Evolutionary conservation across 192 early-diverging fungal genomes (phyloP), one percentile per base, ranked within the genome.

Genomic region (Bifiguratus adelaidae): DNA sequence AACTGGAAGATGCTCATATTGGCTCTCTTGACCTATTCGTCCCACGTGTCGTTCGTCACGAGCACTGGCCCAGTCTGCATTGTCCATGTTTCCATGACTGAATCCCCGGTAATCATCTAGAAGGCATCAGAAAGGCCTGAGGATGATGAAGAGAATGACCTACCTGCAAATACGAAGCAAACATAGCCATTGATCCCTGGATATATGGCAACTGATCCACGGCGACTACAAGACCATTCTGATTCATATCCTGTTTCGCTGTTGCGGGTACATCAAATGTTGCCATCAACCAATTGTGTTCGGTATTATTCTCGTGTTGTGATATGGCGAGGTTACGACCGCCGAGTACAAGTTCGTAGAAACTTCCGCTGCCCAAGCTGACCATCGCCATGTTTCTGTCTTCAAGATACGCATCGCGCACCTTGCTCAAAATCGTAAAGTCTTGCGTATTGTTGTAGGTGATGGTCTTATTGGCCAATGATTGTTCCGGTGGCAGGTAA

Each of bases 201-300:
- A 48, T 48, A 27, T 55, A 55, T 12, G 53, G 53, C 4, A 55
- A 24, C 30, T 55, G 53, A 16, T 27, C 33, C 20, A 55, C 47
- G 6, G 35, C 45, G 24, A 41, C 40, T 11, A 46, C 34, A 9
- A n/a, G n/a, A n/a, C n/a, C n/a, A n/a, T n/a, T n/a, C n/a, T n/a
- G n/a, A n/a, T n/a, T n/a, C n/a, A n/a, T n/a, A n/a, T n/a, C n/a
- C n/a, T n/a, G n/a, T n/a, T n/a, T n/a, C n/a, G n/a, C n/a, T n/a
- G n/a, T n/a, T n/a, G n/a, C n/a, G n/a, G n/a, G n/a, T n/a, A n/a
- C n/a, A n/a, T n/a, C 42, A 26, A 4, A 22, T 26, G 7, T 41
- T 20, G 5, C 18, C 16, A 11, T 48, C 16, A 38, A 55, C 40
- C n/a, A 55, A 28, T 19, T 35, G 11, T n/a, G 41, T 30, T n/a